Base-by-base conservation (phyloP, 768 basidiomycete genomes). In the Neoboletus magnificus region DNA sequence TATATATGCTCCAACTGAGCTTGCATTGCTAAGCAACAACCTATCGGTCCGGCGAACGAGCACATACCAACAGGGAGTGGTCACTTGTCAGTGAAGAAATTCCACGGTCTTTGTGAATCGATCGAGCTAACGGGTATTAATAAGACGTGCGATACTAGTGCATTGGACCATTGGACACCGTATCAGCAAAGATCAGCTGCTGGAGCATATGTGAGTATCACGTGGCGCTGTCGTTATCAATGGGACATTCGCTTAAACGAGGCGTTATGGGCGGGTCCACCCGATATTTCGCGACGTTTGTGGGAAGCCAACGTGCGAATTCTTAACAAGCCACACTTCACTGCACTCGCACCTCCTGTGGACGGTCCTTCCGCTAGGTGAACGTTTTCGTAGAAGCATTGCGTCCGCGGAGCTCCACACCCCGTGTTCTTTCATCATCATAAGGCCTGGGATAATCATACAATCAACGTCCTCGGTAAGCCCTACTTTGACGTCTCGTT, bases 11-110 rank as follows among this genome's bases (percentile, higher is more conserved):
- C 10, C 15, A 16, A 27, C 6, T 11, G 23, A 25, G 18, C 33
- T 27, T 42, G 27, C 37, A 53, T 58, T 27, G 49, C 60, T 62
- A 63, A 62, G 62, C 57, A 57, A 48, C 25, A 8, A 9, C 25
- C 5, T 36, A 56, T 54, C 58, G 48, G 54, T 47, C 58, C 54
- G 46, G 13, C 30, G 5, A 32, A 25, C 27, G 6, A 20, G 16
- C 20, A 10, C 52, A 36, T 36, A 18, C 35, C 20, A 23, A 32
- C 48, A 10, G 29, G 15, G 12, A 23, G 30, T 27, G 43, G 32
- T 35, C 33, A 47, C 43, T 20, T n/a, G 47, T 18, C 27, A 39
- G 39, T 11, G 20, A 35, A 37, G 35, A 32, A 10, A 29, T 48
- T 12, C 45, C 41, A 45, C 48, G 49, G 36, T 33, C 49, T 27